Conservation (phyloP, 345 rosid genomes). For the Eucalyptus cloeziana region DNA sequence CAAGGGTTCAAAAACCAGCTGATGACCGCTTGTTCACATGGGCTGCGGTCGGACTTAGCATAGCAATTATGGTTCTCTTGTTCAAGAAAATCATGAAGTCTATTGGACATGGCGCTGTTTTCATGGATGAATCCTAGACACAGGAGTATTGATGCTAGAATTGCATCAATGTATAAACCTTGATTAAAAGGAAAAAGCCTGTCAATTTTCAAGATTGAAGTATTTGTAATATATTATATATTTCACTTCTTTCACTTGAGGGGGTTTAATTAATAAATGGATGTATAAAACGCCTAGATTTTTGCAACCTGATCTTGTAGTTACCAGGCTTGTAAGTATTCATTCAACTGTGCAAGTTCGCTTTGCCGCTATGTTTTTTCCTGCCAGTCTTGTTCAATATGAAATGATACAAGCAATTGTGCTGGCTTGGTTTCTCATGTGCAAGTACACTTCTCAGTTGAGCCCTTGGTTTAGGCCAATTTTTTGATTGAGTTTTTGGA, state of each 20-base stretch:
- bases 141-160: background rate
- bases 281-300: background rate
- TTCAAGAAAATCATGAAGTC: conserved; percentile 83
- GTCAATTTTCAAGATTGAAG: background rate
- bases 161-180: background rate
- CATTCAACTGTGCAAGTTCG: background rate
- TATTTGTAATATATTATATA: background rate
- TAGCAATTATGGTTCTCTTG: conserved; percentile 79
- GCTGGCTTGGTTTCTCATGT: background rate
- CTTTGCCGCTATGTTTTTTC: background rate
- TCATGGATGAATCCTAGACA: conserved; percentile 67
- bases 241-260: background rate
- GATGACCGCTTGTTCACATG: conserved; percentile 73
- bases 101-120: conserved; percentile 60
- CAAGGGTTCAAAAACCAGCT: conserved; percentile 45
- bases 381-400: background rate
- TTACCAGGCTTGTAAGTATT: background rate
- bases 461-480: background rate
- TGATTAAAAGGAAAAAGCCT: background rate
- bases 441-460: background rate
- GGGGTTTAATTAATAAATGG: background rate
- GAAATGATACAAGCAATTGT: background rate
- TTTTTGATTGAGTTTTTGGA: background rate
- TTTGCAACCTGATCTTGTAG: background rate
- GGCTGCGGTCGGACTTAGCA: conserved; percentile 85